phyloP scores from a whole-genome alignment of 495 filamentous ascomycete genomes.

The Penicillium tannophilum region DNA sequence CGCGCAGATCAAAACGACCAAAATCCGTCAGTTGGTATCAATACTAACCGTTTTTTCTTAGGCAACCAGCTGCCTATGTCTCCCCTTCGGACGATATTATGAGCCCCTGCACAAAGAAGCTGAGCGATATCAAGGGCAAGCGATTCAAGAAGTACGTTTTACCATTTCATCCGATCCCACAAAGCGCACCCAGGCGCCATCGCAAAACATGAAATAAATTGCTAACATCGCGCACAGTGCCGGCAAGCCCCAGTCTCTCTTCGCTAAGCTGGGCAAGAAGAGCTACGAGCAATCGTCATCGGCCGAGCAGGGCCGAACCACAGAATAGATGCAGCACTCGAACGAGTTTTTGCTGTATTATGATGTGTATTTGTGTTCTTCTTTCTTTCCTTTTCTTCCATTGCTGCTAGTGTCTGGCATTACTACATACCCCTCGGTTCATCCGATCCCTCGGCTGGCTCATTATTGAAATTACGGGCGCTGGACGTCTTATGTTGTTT shows the following conservation, averaged over 20 bases:
- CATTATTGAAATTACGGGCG: not conserved
- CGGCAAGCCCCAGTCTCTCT: constrained; percentile 52
- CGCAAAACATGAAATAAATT: not conserved
- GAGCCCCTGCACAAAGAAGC: constrained; percentile 90
- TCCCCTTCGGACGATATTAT: constrained; percentile 93
- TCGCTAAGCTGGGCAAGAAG: constrained; percentile 54
- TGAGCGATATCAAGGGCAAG: constrained; percentile 81
- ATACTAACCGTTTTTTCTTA: constrained; percentile 14
- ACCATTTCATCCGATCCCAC: not conserved
- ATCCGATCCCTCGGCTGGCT: not conserved
- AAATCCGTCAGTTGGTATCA: not conserved
- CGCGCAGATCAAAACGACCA: not conserved
- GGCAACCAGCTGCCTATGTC: constrained; percentile 67
- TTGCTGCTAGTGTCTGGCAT: not conserved
- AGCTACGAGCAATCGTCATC: constrained; percentile 47
- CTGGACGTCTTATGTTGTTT: not conserved
- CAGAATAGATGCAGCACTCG: constrained; percentile 16
- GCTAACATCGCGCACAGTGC: constrained; percentile 32
- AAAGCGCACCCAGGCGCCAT: not conserved
- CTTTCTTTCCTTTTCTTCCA: not conserved
- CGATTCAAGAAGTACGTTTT: constrained; percentile 60
- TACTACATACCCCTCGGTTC: not conserved
- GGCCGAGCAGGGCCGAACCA: constrained; percentile 22
- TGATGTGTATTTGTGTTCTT: not conserved
- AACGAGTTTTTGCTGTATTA: not conserved